Evolutionary conservation across 1,139 yeast genomes (phyloP).

Genomic region (Scheffersomyces quercinus): DNA sequence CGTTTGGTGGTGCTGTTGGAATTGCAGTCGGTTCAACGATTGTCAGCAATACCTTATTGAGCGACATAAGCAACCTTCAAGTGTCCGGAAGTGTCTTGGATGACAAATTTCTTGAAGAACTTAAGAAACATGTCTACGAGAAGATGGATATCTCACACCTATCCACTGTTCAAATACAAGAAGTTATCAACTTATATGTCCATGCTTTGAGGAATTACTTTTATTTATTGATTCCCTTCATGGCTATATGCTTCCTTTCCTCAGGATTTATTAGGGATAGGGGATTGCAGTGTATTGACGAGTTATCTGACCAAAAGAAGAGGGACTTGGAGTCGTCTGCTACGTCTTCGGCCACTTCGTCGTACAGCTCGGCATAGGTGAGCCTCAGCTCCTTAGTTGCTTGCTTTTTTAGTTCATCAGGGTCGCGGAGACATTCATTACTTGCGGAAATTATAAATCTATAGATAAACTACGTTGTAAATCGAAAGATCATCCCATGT

Average conservation of each 20-base stretch:
- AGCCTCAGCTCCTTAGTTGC: too few species aligned
- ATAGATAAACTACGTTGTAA: too few species aligned
- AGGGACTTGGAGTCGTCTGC: conserved; percentile 11
- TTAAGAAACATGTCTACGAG: conserved; percentile 33
- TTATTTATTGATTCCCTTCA: conserved; percentile 43
- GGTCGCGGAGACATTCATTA: too few species aligned
- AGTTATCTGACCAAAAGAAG: conserved; percentile 16
- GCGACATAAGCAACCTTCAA: conserved; percentile 15
- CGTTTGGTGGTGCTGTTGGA: conserved; percentile 58
- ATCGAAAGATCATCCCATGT: too few species aligned
- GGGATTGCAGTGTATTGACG: conserved; percentile 46
- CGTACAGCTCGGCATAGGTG: too few species aligned
- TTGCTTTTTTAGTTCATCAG: too few species aligned
- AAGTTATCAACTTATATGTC: conserved; percentile 35
- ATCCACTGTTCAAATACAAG: conserved; percentile 20
- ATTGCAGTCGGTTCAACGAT: conserved; percentile 46
- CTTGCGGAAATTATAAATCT: too few species aligned
- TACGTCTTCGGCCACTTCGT: conserved; percentile 4
- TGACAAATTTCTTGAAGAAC: conserved; percentile 14
- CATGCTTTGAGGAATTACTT: conserved; percentile 39
- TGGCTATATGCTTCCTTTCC: conserved; percentile 38
- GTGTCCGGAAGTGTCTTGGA: conserved; percentile 9
- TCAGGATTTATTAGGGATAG: conserved; percentile 39
- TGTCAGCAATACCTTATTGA: conserved; percentile 38
- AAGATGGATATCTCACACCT: conserved; percentile 28